Evolutionary conservation across 495 filamentous ascomycete species (phyloP), one percentile per base, ranked within the genome.

Genomic region (Rostrohypoxylon terebratum): DNA sequence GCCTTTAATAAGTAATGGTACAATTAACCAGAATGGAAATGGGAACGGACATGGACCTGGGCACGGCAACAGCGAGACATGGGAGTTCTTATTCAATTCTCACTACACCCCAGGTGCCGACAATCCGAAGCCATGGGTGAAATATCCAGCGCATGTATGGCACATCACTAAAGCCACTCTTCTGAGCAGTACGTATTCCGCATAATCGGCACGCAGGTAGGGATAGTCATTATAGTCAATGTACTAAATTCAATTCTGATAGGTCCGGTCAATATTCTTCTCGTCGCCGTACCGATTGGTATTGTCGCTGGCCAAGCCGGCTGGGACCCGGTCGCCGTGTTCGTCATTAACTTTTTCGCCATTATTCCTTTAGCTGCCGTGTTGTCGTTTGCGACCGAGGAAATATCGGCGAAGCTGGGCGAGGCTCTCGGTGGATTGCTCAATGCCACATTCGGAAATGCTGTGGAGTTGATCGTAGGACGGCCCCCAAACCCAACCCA

Each of bases 401-500:
- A 99, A 80, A 85, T 99, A 66, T 90, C 93, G 5, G 85, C 87
- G 10, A 90, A 91, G 55, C 85, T 98, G 65, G 96, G 96, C 16
- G 91, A 98, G 80, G 95, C 96, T 0, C 78, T 98, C 36, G 96
- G 96, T 44, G 96, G 96, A 0, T 81, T 99, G 72, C 87, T 98
- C 77, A 99, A 99, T 84, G 96, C 96, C 25, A 96, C 93, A 6
- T 97, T 97, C 82, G 96, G 96, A 44, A 99, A 99, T 85, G 96
- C 96, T 0, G 95, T 98, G n/a, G 96, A 99, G 76, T 81, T 98
- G 74, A 99, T 99, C 83, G 96, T 97, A 84, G 76, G 92, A 77
- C 6, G 23, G 60, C 48, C 60, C 33, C 75, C 66, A 70, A 70
- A 71, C 64, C 69, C 34, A 59, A 28, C 28, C 28, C 28, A 28